Evolutionary conservation across 768 basidiomycete species (phyloP).

Genomic region (Lactarius hatsudake): DNA sequence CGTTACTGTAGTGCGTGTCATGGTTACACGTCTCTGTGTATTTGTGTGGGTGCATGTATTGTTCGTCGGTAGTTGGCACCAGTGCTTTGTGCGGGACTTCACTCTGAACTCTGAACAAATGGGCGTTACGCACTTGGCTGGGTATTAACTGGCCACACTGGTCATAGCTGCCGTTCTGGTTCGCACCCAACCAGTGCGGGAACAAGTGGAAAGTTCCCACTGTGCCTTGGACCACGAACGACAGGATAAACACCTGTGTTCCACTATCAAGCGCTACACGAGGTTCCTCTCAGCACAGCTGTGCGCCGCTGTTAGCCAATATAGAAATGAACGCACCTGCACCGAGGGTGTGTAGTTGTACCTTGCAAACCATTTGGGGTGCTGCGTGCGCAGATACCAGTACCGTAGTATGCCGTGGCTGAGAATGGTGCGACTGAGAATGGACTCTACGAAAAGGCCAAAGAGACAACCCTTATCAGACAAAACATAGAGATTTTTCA

Average conservation of each 20-base stretch:
- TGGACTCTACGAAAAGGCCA: no score
- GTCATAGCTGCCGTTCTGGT: slow-evolving; percentile 45
- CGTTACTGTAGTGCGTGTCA: no score
- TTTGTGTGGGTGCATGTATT: not conserved
- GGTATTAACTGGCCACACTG: slow-evolving; percentile 5
- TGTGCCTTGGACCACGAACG: slow-evolving; percentile 40
- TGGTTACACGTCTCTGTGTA: no score
- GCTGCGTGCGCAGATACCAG: slow-evolving; percentile 40
- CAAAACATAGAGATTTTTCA: no score
- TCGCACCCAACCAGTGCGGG: slow-evolving; percentile 56
- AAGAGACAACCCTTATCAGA: no score
- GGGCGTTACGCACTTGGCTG: not conserved
- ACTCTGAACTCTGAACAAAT: no score
- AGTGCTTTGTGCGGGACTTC: not conserved
- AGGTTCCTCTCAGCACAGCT: slow-evolving; percentile 35
- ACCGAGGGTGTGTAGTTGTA: slow-evolving; percentile 38
- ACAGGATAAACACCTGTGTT: slow-evolving; percentile 38
- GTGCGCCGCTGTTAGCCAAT: not conserved
- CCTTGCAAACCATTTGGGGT: slow-evolving; percentile 46
- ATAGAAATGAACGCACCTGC: slow-evolving; percentile 28
- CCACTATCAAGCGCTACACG: slow-evolving; percentile 40
- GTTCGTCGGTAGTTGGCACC: no score
- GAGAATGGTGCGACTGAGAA: no score
- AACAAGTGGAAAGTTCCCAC: slow-evolving; percentile 48
- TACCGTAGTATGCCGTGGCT: no score